phyloP scores from a whole-genome alignment of 2,329 filamentous ascomycete genomes.

The Exophiala aquamarina region DNA sequence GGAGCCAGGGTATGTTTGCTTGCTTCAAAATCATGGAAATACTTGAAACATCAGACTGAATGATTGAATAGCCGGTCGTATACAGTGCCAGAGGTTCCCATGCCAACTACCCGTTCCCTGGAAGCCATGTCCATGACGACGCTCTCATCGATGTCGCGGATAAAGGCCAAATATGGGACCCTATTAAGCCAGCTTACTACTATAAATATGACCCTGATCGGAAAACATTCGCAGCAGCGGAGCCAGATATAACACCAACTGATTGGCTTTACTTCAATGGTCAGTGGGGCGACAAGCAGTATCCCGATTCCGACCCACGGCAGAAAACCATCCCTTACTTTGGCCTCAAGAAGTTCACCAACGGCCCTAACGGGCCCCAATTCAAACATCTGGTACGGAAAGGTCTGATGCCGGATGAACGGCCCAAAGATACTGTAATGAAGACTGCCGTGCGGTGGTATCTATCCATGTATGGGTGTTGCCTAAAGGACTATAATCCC shows the following conservation, averaged over 20 bases:
- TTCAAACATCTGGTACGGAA: slow-evolving; percentile 79
- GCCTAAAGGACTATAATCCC: slow-evolving; percentile 16
- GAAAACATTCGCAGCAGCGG: slow-evolving; percentile 46
- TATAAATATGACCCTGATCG: slow-evolving; percentile 74
- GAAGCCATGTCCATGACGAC: slow-evolving; percentile 76
- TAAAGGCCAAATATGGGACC: slow-evolving; percentile 84
- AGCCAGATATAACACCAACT: slow-evolving; percentile 72
- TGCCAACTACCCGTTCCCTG: slow-evolving; percentile 74
- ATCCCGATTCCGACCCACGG: slow-evolving; percentile 73
- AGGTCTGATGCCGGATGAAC: slow-evolving; percentile 65
- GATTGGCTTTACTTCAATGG: slow-evolving; percentile 88
- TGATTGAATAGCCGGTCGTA: slow-evolving; percentile 65
- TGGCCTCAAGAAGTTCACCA: slow-evolving; percentile 91
- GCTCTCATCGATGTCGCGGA: slow-evolving; percentile 58
- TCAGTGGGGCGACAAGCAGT: slow-evolving; percentile 91
- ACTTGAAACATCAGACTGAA: neutral
- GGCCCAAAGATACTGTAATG: slow-evolving; percentile 29
- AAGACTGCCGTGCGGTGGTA: slow-evolving; percentile 20
- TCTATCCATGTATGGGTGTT: slow-evolving; percentile 20
- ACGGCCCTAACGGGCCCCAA: slow-evolving; percentile 79
- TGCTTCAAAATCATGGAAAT: too few relatives aligned
- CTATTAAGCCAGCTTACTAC: slow-evolving; percentile 71
- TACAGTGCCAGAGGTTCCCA: slow-evolving; percentile 88
- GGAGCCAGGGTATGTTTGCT: slow-evolving; percentile 5
- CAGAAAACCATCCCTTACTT: slow-evolving; percentile 77